Evolutionary conservation across 2,329 filamentous ascomycete species (phyloP), one percentile per base, ranked within the genome.

Genomic region (Phialocephala sp.): DNA sequence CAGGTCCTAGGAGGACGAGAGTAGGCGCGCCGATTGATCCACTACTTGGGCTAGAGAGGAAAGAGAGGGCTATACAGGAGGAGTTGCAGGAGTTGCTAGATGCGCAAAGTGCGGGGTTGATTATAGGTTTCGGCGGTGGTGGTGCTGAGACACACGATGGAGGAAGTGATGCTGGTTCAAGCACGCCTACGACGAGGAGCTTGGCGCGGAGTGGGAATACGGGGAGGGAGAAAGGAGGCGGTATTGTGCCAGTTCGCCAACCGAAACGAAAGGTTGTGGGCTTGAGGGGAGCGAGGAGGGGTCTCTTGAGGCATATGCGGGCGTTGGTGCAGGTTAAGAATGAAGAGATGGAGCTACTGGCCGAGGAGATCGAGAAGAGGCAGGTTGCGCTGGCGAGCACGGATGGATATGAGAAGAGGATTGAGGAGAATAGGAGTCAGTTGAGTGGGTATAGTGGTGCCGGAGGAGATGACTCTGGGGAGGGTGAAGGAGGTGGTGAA

Each of bases 241-340:
- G 72, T n/a, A 79, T 89, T 55, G 81, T 88, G n/a, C 88, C 87
- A 1, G 84, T 88, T 43, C 84, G 83, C 35, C 87, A 89, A 68
- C 87, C 87, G 0, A 80, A 79, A 36, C 77, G 78, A 52, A 82
- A 70, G 63, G 85, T 83, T 41, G 75, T 86, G 9, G 84, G 88
- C 0, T 80, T 93, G 15, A 82, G 83, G 35, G 83, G 84, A 20
- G 89, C 90, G 0, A 83, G 91, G n/a, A 82, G 83, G 35, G 89
- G 88, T 0, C 83, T 94, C 8, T 82, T 85, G 18, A 83, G 82
- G 59, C 84, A 86, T 58, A 90, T 94, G 76, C 80, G 83, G 2
- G 85, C 88, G 61, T 79, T 94, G 5, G 86, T 86, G 0, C 83
- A 84, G 9, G 79, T 94, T 32, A 92, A 92, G 74, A 80, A 81